phyloP scores from a whole-genome alignment of 140 eudicot species.

The Anethum foeniculum region DNA sequence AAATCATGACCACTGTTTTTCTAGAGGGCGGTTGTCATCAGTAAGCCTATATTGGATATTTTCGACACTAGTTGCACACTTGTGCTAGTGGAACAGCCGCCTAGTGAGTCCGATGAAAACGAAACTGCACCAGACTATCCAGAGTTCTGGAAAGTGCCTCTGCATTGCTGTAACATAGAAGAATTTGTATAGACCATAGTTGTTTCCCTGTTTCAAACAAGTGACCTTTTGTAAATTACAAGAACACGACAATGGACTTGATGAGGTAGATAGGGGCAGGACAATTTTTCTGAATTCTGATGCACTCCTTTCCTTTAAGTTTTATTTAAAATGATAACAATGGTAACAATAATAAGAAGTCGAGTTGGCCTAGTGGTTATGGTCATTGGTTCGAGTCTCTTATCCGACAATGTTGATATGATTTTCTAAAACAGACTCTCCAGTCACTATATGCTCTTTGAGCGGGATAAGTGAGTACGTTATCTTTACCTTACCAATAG shows the following conservation, averaged over 20 bases:
- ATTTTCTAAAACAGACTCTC: too few species aligned
- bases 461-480: too few species aligned
- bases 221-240: neutral
- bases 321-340: too few species aligned
- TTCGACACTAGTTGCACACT: neutral
- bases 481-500: too few species aligned
- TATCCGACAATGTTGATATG: too few species aligned
- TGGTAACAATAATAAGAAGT: too few species aligned
- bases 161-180: neutral
- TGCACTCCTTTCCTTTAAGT: neutral
- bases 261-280: neutral
- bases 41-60: neutral
- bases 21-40: neutral
- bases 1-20: neutral
- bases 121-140: neutral
- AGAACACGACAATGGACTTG: neutral
- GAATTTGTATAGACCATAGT: neutral
- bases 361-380: too few species aligned
- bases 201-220: slow-evolving; percentile 1
- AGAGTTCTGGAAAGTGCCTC: neutral
- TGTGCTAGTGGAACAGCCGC: neutral
- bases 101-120: neutral
- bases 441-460: too few species aligned
- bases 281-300: neutral
- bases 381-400: too few species aligned